Base-by-base conservation (phyloP, 148 eudicot genomes). In the Vaccinium corymbosum region DNA sequence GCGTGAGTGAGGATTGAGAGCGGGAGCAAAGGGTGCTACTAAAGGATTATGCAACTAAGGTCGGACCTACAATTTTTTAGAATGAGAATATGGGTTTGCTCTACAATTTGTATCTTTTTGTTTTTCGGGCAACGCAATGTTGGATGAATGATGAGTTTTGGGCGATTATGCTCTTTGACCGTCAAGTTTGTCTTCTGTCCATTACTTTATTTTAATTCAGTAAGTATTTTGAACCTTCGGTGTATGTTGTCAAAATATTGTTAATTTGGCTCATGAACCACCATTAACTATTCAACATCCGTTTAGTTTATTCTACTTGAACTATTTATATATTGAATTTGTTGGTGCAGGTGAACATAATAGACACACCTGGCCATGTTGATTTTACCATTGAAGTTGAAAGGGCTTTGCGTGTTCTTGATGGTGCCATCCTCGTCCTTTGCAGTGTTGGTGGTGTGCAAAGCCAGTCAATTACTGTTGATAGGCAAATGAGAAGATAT, bases 401-500 rank as follows among this genome's bases (percentile, higher is more conserved):
- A 90, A 94, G 99, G 84, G 99, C 99, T 72, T 89, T 97, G 89
- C 98, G 99, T 87, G 99, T 97, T 52, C 95, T 97, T 85, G 99
- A 97, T 93, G 99, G 99, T 61, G 99, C 99, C 86, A 89, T 97
- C 81, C 99, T 97, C 64, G 99, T 94, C 80, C 95, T 97, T 76
- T 97, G 99, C 81, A 94, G 99, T 85, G 99, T 97, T 87, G 99
- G 99, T 85, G 98, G 99, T 77, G 99, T 97, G 62, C 99, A 97
- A 87, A 97, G 98, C 86, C 99, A 97, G 85, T 97, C 99, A 22
- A 97, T 97, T 77, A 96, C 99, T 78, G 98, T 97, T 84, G 99
- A 97, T 88, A 90, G 99, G 84, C 99, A 97, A 91, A 97, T 97
- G 99, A 91, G 94, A 88, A 92, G 99, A 89, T 97, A 94, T 84